Percentiles rank a stretch among this genome's conserved stretches.
These are phyloP conservation scores for Rosa multiflora DNA, from an alignment of 306 rosid species.

Conservation along the genomic window DNA sequence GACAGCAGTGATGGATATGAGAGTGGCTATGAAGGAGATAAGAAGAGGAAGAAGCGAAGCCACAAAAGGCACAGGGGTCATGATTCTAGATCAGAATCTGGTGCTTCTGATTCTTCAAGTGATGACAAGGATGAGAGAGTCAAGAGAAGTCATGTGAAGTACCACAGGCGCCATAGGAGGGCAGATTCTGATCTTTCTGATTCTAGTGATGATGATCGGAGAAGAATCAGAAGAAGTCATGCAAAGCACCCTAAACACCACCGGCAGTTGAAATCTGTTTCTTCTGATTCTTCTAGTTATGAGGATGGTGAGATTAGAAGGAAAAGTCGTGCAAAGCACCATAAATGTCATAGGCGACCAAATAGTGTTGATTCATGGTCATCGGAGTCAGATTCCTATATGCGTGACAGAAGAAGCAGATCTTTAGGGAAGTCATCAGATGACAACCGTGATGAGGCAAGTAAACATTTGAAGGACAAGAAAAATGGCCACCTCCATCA, in stretches of 20 bases:
- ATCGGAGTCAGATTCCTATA: slow-evolving; percentile 46
- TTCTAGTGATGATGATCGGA: slow-evolving; percentile 40
- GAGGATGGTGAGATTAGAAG: slow-evolving; percentile 37
- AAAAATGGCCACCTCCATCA: slow-evolving; percentile 34
- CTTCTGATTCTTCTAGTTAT: slow-evolving; percentile 40
- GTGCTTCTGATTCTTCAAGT: slow-evolving; percentile 45
- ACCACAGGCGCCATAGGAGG: slow-evolving; percentile 31
- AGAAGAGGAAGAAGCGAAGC: slow-evolving; percentile 61
- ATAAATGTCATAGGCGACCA: slow-evolving; percentile 44
- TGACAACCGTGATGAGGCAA: slow-evolving; percentile 45
- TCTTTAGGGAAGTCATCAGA: slow-evolving; percentile 54
- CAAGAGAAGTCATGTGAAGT: slow-evolving; percentile 27
- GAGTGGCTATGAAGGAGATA: slow-evolving; percentile 49
- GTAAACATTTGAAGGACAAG: slow-evolving; percentile 33
- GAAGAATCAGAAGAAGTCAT: slow-evolving; percentile 35
- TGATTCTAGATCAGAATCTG: slow-evolving; percentile 47
- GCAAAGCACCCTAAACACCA: slow-evolving; percentile 54
- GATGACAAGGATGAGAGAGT: slow-evolving; percentile 37
- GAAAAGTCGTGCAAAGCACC: slow-evolving; percentile 46
- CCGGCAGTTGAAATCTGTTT: slow-evolving; percentile 31
- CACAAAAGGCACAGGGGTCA: slow-evolving; percentile 45
- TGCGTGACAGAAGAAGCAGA: slow-evolving; percentile 36
- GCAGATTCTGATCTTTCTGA: background rate
- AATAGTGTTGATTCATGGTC: slow-evolving; percentile 39
- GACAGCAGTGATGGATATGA: slow-evolving; percentile 49